Base-by-base conservation (phyloP, 164 flowering plant species). In the Piper betle region DNA sequence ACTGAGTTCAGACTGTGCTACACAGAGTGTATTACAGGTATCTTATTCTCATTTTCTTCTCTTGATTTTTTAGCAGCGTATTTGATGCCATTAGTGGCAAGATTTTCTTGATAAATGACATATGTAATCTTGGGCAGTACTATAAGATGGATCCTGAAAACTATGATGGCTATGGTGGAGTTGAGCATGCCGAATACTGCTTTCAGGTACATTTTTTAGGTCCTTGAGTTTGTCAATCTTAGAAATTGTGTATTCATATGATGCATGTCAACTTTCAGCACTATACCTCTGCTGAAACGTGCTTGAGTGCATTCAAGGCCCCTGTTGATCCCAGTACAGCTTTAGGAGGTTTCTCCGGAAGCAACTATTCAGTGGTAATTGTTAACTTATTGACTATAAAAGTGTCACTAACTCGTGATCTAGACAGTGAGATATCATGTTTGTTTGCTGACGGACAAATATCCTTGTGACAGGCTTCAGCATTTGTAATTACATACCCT, bases 241-340 rank as follows among this genome's bases (percentile, higher is more conserved):
- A 1, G 15, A 11, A 10, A 13, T 55, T 10, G 3, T 55, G 37
- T 11, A 15, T 25, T 1, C 58, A 1, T 55, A 33, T 55, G 58
- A 8, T 25, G 50, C 38, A 8, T 55, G 8, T 17, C 25, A 9
- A 55, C 39, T 25, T 71, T 65, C 78, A 91, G 98, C 96, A 91
- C 64, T 91, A 73, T 69, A 81, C 85, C 12, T 88, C 95, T 62
- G 81, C 92, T 13, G 91, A 80, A 15, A 61, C 75, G 53, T 91
- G 98, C 65, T 69, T 79, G 87, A 88, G 93, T 78, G 98, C 98
- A 48, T 91, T 91, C 69, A 80, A 87, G 75, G 98, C 74, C 16
- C 98, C 98, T 52, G 86, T 91, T 65, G 98, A 91, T 75, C 98
- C 98, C 63, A 91, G 86, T 74, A 85, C 95, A 39, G 84, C 84